These are phyloP conservation scores for Neospermospora avenae DNA, from an alignment of 2,329 filamentous ascomycete genomes.

Conservation along the genomic window DNA sequence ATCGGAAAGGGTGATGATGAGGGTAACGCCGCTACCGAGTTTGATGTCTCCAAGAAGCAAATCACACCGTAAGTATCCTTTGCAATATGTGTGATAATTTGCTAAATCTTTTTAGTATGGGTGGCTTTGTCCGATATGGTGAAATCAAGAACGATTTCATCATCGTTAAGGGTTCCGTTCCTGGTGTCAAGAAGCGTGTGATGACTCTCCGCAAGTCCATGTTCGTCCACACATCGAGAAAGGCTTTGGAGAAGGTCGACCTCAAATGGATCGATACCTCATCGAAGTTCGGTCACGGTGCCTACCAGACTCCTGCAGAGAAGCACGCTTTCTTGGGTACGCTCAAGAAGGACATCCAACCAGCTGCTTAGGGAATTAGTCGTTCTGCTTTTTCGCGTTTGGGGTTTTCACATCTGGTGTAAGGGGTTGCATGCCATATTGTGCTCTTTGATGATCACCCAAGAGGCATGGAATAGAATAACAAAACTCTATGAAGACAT, in stretches of 20 bases:
- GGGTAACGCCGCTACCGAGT: conserved; percentile 89
- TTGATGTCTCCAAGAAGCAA: conserved; percentile 98
- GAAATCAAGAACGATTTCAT: conserved; percentile 99
- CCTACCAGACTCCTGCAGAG: conserved; percentile 97
- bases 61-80: conserved; percentile 91
- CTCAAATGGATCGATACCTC: conserved; percentile 99
- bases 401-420: conserved; percentile 31
- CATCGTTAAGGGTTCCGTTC: conserved; percentile 95
- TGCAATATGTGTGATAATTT: background rate
- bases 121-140: conserved; percentile 99
- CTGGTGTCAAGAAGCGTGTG: conserved; percentile 98
- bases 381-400: conserved; percentile 34
- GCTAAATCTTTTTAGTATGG: conserved; percentile 63
- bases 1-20: conserved; percentile 91
- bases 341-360: conserved; percentile 93
- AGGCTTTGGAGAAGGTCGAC: conserved; percentile 97
- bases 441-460: conserved; percentile 27
- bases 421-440: conserved; percentile 29
- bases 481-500: conserved; percentile 31
- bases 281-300: conserved; percentile 99
- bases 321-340: conserved; percentile 97
- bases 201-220: conserved; percentile 99
- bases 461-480: conserved; percentile 26
- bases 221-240: conserved; percentile 94
- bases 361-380: conserved; percentile 46